Conservation (phyloP, 495 filamentous ascomycete species). For the Chaetomium tenue region DNA sequence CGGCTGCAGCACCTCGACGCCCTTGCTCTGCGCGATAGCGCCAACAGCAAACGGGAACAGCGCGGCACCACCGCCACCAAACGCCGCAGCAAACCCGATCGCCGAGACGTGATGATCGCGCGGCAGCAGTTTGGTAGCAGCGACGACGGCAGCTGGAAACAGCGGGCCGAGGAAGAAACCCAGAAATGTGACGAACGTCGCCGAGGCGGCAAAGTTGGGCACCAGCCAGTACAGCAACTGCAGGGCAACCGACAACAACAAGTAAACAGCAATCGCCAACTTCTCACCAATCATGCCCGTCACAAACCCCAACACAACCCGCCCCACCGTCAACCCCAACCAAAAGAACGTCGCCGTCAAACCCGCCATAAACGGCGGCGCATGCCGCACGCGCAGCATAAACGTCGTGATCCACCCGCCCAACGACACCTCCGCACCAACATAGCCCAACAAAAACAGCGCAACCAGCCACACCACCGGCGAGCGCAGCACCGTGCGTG, state of each 20-base stretch:
- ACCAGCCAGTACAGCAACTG: slow-evolving; percentile 83
- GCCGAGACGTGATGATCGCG: slow-evolving; percentile 73
- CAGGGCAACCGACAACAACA: slow-evolving; percentile 60
- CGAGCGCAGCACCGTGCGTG: slow-evolving; percentile 35
- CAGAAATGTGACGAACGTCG: slow-evolving; percentile 69
- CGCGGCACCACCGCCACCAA: slow-evolving; percentile 76
- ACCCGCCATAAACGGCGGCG: slow-evolving; percentile 66
- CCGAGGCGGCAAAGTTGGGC: slow-evolving; percentile 69
- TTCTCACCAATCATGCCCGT: slow-evolving; percentile 74
- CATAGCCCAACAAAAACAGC: slow-evolving; percentile 74
- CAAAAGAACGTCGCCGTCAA: slow-evolving; percentile 83
- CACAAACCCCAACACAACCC: slow-evolving; percentile 67
- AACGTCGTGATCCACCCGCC: slow-evolving; percentile 90
- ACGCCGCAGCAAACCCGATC: slow-evolving; percentile 79
- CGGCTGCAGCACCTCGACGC: slow-evolving; percentile 76
- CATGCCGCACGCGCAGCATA: slow-evolving; percentile 71
- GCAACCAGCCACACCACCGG: slow-evolving; percentile 73
- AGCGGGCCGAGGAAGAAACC: slow-evolving; percentile 80
- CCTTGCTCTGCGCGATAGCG: slow-evolving; percentile 75
- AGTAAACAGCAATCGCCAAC: slow-evolving; percentile 57
- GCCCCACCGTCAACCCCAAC: slow-evolving; percentile 74
- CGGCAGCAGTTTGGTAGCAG: slow-evolving; percentile 78
- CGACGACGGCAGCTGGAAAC: slow-evolving; percentile 75
- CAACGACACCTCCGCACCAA: slow-evolving; percentile 80
- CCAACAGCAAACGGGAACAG: slow-evolving; percentile 83